A percentile compares a stretch with the other conserved stretches of the same genome.
Evolutionary conservation across 805 yeast species (phyloP).

Genomic region (Myxozyma udenii): DNA sequence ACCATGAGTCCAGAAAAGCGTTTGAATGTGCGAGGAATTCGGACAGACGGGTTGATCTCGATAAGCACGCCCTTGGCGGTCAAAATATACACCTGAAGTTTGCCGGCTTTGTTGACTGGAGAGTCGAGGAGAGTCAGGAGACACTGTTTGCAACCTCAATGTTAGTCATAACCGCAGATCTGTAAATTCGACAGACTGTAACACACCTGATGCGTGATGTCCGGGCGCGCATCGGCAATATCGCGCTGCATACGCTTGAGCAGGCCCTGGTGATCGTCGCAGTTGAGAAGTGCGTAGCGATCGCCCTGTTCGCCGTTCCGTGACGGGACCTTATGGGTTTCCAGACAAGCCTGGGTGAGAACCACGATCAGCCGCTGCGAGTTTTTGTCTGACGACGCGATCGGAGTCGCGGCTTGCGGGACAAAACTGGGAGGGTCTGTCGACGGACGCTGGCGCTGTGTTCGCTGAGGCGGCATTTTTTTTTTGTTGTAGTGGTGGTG

Average conservation of each 20-base stretch:
- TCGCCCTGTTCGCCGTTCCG: constrained; percentile 74
- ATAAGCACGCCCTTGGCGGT: constrained; percentile 92
- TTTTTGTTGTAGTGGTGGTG: neutral
- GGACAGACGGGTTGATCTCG: constrained; percentile 93
- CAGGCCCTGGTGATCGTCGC: constrained; percentile 97
- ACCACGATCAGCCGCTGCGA: constrained; percentile 90
- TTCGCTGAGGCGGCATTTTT: constrained; percentile 49
- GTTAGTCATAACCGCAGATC: neutral
- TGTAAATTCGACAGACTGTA: neutral
- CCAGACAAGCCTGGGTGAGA: constrained; percentile 92
- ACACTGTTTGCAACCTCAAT: constrained; percentile 45
- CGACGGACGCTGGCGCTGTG: constrained; percentile 20
- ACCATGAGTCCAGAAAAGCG: constrained; percentile 98
- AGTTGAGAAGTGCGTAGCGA: constrained; percentile 87
- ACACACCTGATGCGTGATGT: constrained; percentile 80
- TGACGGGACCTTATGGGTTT: constrained; percentile 79
- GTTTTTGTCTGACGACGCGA: constrained; percentile 77
- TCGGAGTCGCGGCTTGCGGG: constrained; percentile 79
- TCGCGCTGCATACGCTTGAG: constrained; percentile 95
- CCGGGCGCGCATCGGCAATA: constrained; percentile 98
- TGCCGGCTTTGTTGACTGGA: constrained; percentile 98
- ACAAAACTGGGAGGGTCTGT: constrained; percentile 61
- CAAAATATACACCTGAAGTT: constrained; percentile 91
- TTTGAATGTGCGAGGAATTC: constrained; percentile 97
- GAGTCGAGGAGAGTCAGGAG: constrained; percentile 88